Base-by-base conservation (phyloP, 345 rosid genomes). In the Chamaenerion angustifolium region DNA sequence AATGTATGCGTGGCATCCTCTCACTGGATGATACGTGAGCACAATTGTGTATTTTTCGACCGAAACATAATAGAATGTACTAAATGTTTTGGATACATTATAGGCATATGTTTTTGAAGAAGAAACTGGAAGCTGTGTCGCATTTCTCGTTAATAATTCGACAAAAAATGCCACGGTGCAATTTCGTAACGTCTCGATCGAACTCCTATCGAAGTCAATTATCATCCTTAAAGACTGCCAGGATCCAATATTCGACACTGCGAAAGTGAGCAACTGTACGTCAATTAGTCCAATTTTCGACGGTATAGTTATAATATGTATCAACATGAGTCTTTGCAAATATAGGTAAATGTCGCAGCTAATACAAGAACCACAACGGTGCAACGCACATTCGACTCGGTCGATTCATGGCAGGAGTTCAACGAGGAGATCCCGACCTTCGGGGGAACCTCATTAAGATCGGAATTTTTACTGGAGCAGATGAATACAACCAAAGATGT, bases 71-170 rank as follows among this genome's bases (percentile, higher is more conserved):
- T n/a, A n/a, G n/a, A n/a, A n/a, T n/a, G n/a, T n/a, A n/a, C n/a
- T n/a, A n/a, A n/a, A n/a, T n/a, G n/a, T n/a, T n/a, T n/a, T n/a
- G n/a, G n/a, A n/a, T 9, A 3, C 16, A 3, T 49, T 12, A 42
- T 50, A 83, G 82, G 95, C 96, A 45, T 90, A 83, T 67, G 81
- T 86, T 14, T 90, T 73, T 51, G 72, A 71, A 66, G 80, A 67
- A 56, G 40, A 56, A 25, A 58, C 41, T 2, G 76, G 77, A 59
- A 82, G 77, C 66, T 90, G 98, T 61, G 77, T 68, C 8, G 95
- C 87, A 10, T 90, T 90, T 68, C 77, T 90, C 7, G 76, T 90
- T n/a, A 90, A 90, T 61, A 68, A 79, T 59, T 21, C 52, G 4
- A 25, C 6, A 12, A 46, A 60, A 13, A 65, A 46, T 31, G 71